A percentile compares a stretch with the other conserved stretches of the same genome.
Evolutionary conservation across 306 rosid genomes (phyloP).

Genomic region (Rosa rugosa): DNA sequence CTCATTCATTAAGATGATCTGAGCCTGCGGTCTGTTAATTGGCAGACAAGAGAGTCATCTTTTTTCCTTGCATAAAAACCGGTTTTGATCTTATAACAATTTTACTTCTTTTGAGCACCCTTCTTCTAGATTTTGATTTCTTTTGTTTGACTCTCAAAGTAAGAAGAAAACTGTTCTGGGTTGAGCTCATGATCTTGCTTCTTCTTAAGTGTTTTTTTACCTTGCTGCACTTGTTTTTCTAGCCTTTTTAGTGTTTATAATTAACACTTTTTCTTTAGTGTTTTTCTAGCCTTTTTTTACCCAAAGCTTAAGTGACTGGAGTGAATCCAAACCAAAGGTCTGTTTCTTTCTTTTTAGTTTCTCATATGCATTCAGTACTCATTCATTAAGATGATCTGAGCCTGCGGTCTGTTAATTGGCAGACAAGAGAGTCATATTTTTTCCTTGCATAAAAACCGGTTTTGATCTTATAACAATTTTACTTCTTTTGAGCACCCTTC

Average conservation of each 20-base stretch:
- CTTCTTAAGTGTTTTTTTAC: background rate
- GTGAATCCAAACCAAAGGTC: slow-evolving; percentile 45
- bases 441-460: background rate
- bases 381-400: background rate
- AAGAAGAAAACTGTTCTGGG: background rate
- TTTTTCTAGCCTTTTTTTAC: too few species aligned
- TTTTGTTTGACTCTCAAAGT: background rate
- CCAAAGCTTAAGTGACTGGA: slow-evolving; percentile 62
- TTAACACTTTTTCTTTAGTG: too few species aligned
- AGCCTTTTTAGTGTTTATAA: too few species aligned
- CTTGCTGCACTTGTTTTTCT: background rate
- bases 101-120: background rate
- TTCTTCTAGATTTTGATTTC: background rate
- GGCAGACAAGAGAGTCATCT: background rate
- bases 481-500: background rate
- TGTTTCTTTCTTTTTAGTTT: slow-evolving; percentile 7
- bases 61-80: background rate
- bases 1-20: background rate
- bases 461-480: background rate
- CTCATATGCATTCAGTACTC: background rate
- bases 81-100: background rate
- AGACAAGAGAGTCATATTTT: background rate
- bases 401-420: background rate
- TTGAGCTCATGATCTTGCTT: background rate
- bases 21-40: background rate